A percentile compares a stretch with the other conserved stretches of the same genome.
Evolutionary conservation across 768 basidiomycete species (phyloP).

Genomic region (Leccinellum luteum): DNA sequence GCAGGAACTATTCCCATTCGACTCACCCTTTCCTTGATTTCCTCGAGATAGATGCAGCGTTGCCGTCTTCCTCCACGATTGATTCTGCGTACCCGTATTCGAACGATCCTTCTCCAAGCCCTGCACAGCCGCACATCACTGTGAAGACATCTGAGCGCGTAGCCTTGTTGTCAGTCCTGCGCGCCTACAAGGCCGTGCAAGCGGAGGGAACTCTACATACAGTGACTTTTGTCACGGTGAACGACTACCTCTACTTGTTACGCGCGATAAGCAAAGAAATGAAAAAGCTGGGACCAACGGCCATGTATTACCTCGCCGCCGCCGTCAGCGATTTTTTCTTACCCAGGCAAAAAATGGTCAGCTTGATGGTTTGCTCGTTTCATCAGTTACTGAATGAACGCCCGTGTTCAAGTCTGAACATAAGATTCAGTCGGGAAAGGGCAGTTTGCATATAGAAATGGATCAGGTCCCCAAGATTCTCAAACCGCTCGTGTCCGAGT

Average conservation of each 20-base stretch:
- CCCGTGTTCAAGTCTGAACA: conserved; percentile 72
- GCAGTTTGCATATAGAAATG: conserved; percentile 93
- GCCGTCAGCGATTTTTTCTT: conserved; percentile 99
- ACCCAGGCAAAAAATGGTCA: conserved; percentile 84
- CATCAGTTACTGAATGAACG: not conserved
- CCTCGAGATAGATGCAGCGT: conserved; percentile 57
- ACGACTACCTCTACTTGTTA: conserved; percentile 94
- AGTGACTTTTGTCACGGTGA: conserved; percentile 88
- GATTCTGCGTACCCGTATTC: conserved; percentile 21
- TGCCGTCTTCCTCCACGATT: conserved; percentile 17
- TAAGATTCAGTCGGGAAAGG: conserved; percentile 97
- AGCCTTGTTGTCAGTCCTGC: conserved; percentile 69
- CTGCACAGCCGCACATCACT: conserved; percentile 48
- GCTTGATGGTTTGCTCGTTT: conserved; percentile 24
- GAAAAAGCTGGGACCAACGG: conserved; percentile 59
- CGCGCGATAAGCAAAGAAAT: conserved; percentile 81
- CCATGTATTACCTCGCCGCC: conserved; percentile 96
- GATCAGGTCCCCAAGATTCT: conserved; percentile 98
- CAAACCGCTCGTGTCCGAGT: conserved; percentile 90
- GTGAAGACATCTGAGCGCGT: conserved; percentile 64
- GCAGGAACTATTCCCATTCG: conserved; percentile 95
- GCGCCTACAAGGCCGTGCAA: conserved; percentile 79
- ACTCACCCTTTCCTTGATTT: conserved; percentile 98
- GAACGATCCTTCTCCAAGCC: conserved; percentile 29
- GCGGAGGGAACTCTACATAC: conserved; percentile 72